These are phyloP conservation scores for Alternaria panax DNA, from an alignment of 2,329 filamentous ascomycete species.

Conservation along the genomic window DNA sequence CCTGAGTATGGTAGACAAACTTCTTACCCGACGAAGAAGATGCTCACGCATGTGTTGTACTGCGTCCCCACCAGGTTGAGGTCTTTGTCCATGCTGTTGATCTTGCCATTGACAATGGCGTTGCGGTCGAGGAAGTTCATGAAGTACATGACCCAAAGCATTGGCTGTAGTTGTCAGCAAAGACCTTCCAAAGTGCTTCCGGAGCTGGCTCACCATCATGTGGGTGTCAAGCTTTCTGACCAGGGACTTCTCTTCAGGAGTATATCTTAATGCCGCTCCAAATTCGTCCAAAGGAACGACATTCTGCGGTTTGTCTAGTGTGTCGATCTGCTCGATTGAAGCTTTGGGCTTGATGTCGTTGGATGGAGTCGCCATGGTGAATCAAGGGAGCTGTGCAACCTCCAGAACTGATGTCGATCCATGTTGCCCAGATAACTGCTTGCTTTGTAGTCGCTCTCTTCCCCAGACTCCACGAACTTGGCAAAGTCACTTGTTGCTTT, in stretches of 20 bases:
- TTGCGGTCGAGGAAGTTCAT: conserved; percentile 63
- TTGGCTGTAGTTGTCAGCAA: not conserved
- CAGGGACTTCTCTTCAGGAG: conserved; percentile 31
- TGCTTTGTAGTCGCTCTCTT: not conserved
- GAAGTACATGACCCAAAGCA: conserved; percentile 33
- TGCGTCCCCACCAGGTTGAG: conserved; percentile 58
- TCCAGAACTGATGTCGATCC: not conserved
- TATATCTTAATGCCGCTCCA: conserved; percentile 28
- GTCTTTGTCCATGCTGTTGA: conserved; percentile 38
- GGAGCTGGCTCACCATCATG: conserved; percentile 25
- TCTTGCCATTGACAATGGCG: conserved; percentile 66
- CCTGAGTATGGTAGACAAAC: conserved; percentile 10
- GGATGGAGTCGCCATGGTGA: not conserved
- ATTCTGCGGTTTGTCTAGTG: conserved; percentile 20
- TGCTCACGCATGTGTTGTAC: conserved; percentile 66
- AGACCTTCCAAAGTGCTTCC: not conserved
- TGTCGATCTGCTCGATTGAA: conserved; percentile 20
- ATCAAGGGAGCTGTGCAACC: not conserved
- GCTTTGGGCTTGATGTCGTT: not conserved
- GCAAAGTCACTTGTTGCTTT: not conserved
- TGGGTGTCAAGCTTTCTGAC: conserved; percentile 36
- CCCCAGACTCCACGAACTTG: conserved; percentile 1
- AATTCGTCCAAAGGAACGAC: conserved; percentile 33
- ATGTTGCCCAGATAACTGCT: not conserved
- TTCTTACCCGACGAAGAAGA: conserved; percentile 62